These are phyloP conservation scores for Cryptococcus sp. DNA, from an alignment of 1,284 basidiomycete species.

Conservation along the genomic window DNA sequence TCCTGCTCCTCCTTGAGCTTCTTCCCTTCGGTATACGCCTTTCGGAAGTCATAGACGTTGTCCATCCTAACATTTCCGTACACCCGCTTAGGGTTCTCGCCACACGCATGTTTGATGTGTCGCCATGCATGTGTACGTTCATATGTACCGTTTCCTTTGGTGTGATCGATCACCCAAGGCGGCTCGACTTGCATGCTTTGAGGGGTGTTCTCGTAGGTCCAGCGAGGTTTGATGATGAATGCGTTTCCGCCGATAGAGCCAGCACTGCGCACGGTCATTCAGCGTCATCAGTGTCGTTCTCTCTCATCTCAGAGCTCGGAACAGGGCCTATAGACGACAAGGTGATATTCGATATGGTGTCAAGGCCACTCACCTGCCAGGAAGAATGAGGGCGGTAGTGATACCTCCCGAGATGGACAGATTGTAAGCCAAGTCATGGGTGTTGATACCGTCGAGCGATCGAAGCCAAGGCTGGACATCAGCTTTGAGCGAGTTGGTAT, in stretches of 20 bases:
- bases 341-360: too few relatives aligned
- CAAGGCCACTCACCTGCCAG: conserved; percentile 38
- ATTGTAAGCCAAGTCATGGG: conserved; percentile 56
- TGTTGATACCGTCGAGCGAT: conserved; percentile 59
- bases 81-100: conserved; percentile 57
- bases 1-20: conserved; percentile 71
- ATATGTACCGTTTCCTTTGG: conserved; percentile 38
- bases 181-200: conserved; percentile 54
- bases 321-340: too few relatives aligned
- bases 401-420: conserved; percentile 57
- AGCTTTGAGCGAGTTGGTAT: conserved; percentile 52
- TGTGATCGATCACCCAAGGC: conserved; percentile 42
- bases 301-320: too few relatives aligned
- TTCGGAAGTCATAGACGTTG: conserved; percentile 61
- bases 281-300: too few relatives aligned
- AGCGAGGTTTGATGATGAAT: conserved; percentile 57
- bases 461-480: conserved; percentile 56
- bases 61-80: conserved; percentile 60
- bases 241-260: conserved; percentile 53
- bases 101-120: conserved; percentile 55
- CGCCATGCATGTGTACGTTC: conserved; percentile 44
- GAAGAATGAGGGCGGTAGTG: conserved; percentile 57
- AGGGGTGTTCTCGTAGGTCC: conserved; percentile 51
- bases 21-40: conserved; percentile 69
- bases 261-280: not conserved